Evolutionary conservation across 331 rosid genomes (phyloP).

Genomic region (Quercus phellos): DNA sequence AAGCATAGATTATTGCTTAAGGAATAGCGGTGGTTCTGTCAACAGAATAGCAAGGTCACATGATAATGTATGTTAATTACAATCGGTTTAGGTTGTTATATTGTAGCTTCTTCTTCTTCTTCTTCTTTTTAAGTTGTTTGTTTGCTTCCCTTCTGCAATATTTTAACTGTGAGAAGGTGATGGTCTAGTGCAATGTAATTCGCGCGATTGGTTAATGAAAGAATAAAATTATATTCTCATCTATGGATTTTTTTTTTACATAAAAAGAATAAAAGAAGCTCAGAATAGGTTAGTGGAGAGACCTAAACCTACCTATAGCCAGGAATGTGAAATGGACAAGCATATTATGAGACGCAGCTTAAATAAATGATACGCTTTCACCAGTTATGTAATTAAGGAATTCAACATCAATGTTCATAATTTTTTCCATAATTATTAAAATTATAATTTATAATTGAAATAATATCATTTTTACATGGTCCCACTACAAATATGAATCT

Average conservation of each 20-base stretch:
- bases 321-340: no score
- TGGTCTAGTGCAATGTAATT: slow-evolving; percentile 2
- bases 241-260: no score
- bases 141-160: slow-evolving; percentile 24
- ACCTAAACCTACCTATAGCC: no score
- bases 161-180: slow-evolving; percentile 41
- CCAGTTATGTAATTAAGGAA: no score
- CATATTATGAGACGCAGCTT: background rate
- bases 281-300: background rate
- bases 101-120: slow-evolving; percentile 5
- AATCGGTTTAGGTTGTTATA: background rate
- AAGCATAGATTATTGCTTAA: slow-evolving; percentile 68
- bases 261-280: background rate
- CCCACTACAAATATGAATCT: no score
- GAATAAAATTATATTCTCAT: background rate
- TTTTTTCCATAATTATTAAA: no score
- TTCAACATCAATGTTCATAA: no score
- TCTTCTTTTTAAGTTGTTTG: background rate
- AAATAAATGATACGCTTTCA: background rate
- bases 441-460: no score
- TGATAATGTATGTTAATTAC: slow-evolving; percentile 43
- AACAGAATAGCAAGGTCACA: slow-evolving; percentile 54
- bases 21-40: slow-evolving; percentile 45
- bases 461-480: no score
- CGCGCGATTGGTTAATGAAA: background rate